A percentile compares a stretch with the other conserved stretches of the same genome.
Conservation (phyloP, 805 yeast species). For the Metschnikowia baotianmanensis region DNA sequence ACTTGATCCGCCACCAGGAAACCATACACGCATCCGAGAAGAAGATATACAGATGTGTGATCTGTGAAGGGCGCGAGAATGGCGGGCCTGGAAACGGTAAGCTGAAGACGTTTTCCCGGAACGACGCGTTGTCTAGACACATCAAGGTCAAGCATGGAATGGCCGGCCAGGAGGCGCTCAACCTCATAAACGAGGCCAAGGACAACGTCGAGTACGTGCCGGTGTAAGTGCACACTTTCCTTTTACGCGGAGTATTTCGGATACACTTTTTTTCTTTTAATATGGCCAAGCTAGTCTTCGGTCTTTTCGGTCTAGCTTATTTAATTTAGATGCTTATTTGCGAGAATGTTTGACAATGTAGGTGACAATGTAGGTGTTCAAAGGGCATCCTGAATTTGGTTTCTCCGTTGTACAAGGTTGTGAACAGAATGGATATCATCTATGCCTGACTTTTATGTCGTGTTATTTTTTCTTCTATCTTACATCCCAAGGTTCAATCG, state of each 20-base stretch:
- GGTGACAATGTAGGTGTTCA: too few species aligned
- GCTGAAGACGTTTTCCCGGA: slow-evolving; percentile 45
- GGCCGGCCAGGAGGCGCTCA: slow-evolving; percentile 62
- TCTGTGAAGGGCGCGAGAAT: slow-evolving; percentile 44
- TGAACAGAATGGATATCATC: too few species aligned
- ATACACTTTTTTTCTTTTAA: not conserved
- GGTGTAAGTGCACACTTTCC: slow-evolving; percentile 2
- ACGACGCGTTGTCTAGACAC: slow-evolving; percentile 47
- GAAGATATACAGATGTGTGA: slow-evolving; percentile 45
- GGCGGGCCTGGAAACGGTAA: slow-evolving; percentile 52
- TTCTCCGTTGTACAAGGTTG: too few species aligned
- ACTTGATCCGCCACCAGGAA: slow-evolving; percentile 46
- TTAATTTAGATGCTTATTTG: too few species aligned
- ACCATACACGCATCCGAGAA: slow-evolving; percentile 47
- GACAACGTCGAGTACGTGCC: slow-evolving; percentile 65
- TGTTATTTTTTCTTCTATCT: too few species aligned
- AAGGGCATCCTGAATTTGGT: too few species aligned
- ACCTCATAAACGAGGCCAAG: slow-evolving; percentile 71
- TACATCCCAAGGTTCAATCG: too few species aligned
- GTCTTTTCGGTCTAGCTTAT: too few species aligned
- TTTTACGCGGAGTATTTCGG: too few species aligned
- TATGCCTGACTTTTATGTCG: too few species aligned
- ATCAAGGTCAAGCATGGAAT: slow-evolving; percentile 81
- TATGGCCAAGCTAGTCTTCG: not conserved
- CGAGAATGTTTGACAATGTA: too few species aligned